phyloP scores from a whole-genome alignment of 257 asterid genomes.

The Osmanthus fragrans region DNA sequence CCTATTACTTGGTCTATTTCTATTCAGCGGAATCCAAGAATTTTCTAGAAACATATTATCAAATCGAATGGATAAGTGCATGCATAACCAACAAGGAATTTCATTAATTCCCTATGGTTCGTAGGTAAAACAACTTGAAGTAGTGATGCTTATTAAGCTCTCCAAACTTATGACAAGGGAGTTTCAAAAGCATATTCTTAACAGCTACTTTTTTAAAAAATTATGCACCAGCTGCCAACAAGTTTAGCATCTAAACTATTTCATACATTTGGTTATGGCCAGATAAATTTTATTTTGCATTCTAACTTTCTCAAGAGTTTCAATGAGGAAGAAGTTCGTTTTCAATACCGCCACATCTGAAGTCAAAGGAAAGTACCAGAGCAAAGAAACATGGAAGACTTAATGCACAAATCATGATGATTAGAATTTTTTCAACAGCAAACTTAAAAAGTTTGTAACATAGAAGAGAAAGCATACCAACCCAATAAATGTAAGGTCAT shows the following conservation, averaged over 20 bases:
- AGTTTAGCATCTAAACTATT: not conserved
- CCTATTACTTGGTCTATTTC: not conserved
- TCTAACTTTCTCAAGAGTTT: not conserved
- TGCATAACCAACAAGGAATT: not conserved
- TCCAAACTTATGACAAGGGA: not conserved
- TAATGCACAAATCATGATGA: slow-evolving; percentile 15
- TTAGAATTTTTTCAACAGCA: slow-evolving; percentile 16
- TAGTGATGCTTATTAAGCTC: not conserved
- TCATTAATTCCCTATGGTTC: not conserved
- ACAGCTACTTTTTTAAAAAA: not conserved
- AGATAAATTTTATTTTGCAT: not conserved
- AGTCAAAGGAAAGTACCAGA: not conserved
- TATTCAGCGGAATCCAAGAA: not conserved
- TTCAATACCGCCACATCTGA: not conserved
- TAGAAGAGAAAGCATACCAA: slow-evolving; percentile 92
- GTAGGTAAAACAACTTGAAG: not conserved
- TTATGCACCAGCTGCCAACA: not conserved
- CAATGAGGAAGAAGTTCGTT: not conserved
- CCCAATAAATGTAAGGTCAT: slow-evolving; percentile 98
- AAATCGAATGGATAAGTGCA: not conserved
- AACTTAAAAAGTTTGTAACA: slow-evolving; percentile 23
- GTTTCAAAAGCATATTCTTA: not conserved
- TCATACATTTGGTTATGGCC: not conserved
- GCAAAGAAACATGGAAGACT: not conserved
- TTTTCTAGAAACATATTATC: not conserved